Evolutionary conservation across 2,329 filamentous ascomycete genomes (phyloP).

Genomic region (Aspergillus amoenus): DNA sequence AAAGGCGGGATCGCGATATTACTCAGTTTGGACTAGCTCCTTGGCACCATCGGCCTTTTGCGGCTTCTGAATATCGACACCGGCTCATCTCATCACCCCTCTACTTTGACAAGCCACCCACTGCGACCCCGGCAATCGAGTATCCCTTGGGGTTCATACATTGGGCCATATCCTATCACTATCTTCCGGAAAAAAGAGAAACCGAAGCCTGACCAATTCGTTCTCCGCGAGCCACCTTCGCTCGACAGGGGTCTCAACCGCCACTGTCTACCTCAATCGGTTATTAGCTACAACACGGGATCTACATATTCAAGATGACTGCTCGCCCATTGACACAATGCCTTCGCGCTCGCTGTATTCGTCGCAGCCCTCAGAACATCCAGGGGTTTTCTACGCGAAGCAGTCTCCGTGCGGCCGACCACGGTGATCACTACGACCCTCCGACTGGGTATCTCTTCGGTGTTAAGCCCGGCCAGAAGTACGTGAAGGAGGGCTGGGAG

Average conservation of each 20-base stretch:
- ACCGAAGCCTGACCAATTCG: slow-evolving; percentile 5
- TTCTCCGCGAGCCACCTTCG: slow-evolving; percentile 14
- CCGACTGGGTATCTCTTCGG: slow-evolving; percentile 91
- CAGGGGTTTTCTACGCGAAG: slow-evolving; percentile 44
- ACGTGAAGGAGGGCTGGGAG: slow-evolving; percentile 97
- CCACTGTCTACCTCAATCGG: slow-evolving; percentile 18
- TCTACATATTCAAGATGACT: slow-evolving; percentile 36
- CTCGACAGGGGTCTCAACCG: slow-evolving; percentile 20
- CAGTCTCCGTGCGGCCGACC: slow-evolving; percentile 47
- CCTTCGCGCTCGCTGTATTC: slow-evolving; percentile 40
- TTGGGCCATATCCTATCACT: slow-evolving; percentile 21
- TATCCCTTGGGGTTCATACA: slow-evolving; percentile 23
- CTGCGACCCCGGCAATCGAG: slow-evolving; percentile 23
- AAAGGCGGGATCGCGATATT: slow-evolving; percentile 26
- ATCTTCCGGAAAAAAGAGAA: slow-evolving; percentile 12
- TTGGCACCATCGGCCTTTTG: slow-evolving; percentile 37
- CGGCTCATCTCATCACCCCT: slow-evolving; percentile 30
- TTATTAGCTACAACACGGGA: slow-evolving; percentile 12
- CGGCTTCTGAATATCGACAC: slow-evolving; percentile 39
- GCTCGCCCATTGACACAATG: slow-evolving; percentile 38
- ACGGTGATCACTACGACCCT: slow-evolving; percentile 82
- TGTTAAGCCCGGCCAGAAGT: slow-evolving; percentile 91
- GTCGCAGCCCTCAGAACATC: slow-evolving; percentile 35
- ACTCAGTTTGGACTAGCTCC: slow-evolving; percentile 30
- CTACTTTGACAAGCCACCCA: slow-evolving; percentile 26